Base-by-base conservation (phyloP, 345 rosid species). In the Noccaea bulbosa region DNA sequence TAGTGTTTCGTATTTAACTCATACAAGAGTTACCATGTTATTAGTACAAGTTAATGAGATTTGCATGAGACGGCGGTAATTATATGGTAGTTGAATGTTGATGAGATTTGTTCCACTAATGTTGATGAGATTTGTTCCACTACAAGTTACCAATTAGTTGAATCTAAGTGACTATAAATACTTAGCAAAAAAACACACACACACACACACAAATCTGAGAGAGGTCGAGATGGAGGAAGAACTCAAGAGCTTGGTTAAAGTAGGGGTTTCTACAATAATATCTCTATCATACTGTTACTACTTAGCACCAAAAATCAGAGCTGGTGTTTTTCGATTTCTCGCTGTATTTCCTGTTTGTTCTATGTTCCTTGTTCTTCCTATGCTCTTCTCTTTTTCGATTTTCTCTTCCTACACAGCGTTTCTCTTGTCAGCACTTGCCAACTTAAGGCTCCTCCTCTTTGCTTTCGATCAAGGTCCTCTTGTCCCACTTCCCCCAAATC, bases 381-480 rank as follows among this genome's bases (percentile, higher is more conserved):
- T 62, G 6, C 33, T 2, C 11, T 53, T 73, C 15, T 68, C 83
- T 22, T 22, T 33, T 22, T 32, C 24, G 7, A 22, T 49, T 49
- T 49, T 49, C n/a, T 49, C 14, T 49, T 22, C 33, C 11, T 22
- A 22, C 54, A 49, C 83, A 12, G n/a, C 72, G 8, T 72, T 82
- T 69, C 77, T 77, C 75, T 61, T 84, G 22, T 17, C 67, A 3
- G 75, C 85, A 83, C 81, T 81, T 20, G 77, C 78, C 58, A 74
- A 43, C 67, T 69, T 74, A 78, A 84, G 82, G 69, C 88, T 84
- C 76, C 74, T 84, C 58, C 82, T 77, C 56, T 80, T 84, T 62
- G 70, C 83, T 62, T 77, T 82, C 22, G 82, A 59, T 48, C 70
- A 69, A 51, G 83, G 81, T 34, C 88, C 86, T 81, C 15, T 74